A percentile compares a stretch with the other conserved stretches of the same genome.
These are phyloP conservation scores for Garcia nutans DNA, from an alignment of 345 rosid genomes.

Conservation along the genomic window DNA sequence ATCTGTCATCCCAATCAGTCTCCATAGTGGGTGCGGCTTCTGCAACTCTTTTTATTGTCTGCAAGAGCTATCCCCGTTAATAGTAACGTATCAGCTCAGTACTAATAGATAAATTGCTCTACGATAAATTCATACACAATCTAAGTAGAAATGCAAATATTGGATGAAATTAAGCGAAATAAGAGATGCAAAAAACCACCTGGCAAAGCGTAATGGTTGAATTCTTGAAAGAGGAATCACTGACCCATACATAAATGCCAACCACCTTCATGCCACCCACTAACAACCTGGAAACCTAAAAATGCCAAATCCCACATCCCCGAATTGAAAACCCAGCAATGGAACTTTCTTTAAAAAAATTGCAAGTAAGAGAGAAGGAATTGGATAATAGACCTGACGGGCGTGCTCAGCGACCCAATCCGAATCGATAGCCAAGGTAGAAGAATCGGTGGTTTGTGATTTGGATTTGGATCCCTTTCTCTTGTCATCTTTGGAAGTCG, in stretches of 20 bases:
- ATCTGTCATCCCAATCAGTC: constrained; percentile 51
- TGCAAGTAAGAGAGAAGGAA: neutral
- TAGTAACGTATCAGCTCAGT: neutral
- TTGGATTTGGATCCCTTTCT: constrained; percentile 61
- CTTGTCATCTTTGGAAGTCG: constrained; percentile 46
- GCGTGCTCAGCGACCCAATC: constrained; percentile 97
- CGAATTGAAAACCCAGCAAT: neutral
- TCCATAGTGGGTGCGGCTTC: constrained; percentile 58
- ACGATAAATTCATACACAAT: neutral
- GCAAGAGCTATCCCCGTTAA: constrained; percentile 30
- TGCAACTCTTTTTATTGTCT: constrained; percentile 71
- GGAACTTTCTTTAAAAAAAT: neutral
- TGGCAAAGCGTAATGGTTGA: constrained; percentile 67
- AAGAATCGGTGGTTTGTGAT: constrained; percentile 56
- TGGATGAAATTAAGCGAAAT: neutral
- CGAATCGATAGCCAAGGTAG: constrained; percentile 56
- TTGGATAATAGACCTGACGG: constrained; percentile 53
- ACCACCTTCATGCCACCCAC: constrained; percentile 83
- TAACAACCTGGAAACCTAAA: constrained; percentile 84
- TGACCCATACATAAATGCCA: constrained; percentile 90
- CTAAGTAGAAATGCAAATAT: neutral
- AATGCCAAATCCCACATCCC: neutral
- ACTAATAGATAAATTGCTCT: neutral
- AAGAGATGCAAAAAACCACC: constrained; percentile 38
- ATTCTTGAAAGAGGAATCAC: constrained; percentile 72